These are phyloP conservation scores for Colletotrichum sp. DNA, from an alignment of 2,329 filamentous ascomycete genomes.

Conservation along the genomic window DNA sequence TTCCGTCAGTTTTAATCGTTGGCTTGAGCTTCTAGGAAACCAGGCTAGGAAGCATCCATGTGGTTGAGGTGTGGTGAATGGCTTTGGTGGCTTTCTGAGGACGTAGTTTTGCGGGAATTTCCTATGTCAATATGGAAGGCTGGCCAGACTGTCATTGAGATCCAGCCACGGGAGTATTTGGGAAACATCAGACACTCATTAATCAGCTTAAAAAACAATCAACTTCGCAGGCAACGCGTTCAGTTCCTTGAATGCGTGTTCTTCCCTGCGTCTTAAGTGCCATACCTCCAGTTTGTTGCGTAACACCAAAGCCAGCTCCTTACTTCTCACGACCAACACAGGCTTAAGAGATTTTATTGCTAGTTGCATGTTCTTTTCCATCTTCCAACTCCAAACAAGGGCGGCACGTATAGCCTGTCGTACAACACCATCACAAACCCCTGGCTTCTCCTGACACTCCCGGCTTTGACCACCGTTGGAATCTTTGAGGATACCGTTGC, in stretches of 20 bases:
- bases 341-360: no score
- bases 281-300: no score
- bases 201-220: accelerated
- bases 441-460: accelerated
- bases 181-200: not conserved
- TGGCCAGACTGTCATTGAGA: not conserved
- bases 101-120: not conserved
- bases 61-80: not conserved
- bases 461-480: no score
- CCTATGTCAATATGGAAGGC: not conserved
- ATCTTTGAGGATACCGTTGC: no score
- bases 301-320: no score
- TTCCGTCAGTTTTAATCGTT: not conserved
- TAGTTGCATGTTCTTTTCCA: no score
- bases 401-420: accelerated
- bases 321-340: no score
- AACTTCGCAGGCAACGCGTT: accelerated
- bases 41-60: accelerated
- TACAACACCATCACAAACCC: accelerated
- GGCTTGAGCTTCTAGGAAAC: not conserved
- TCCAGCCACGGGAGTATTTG: not conserved
- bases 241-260: not conserved
- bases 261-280: accelerated
- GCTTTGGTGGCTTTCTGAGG: not conserved
- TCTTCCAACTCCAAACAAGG: no score